Base-by-base conservation (phyloP, 192 early-diverging fungal species). In the Coemansia sp. region DNA sequence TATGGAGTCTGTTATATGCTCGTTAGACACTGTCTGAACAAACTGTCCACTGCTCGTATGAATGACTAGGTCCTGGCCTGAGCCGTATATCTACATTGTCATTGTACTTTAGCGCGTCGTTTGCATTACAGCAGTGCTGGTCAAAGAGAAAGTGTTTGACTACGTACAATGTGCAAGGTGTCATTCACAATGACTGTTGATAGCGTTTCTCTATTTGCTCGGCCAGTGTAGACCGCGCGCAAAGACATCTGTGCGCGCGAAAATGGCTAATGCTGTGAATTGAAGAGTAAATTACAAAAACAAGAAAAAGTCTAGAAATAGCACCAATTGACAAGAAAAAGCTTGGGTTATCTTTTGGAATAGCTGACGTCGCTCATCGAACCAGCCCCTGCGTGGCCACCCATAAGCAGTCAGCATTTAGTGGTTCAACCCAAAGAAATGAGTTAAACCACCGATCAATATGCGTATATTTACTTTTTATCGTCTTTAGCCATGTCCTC, bases 141-240 rank as follows among this genome's bases (percentile, higher is more conserved):
- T 49, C 48, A 17, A 49, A 15, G n/a, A 49, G 17, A n/a, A 4
- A n/a, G 8, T n/a, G 2, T n/a, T 8, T 38, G 37, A 19, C 12
- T 21, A 68, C 77, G 52, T 79, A 80, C 77, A 74, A 75, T 80
- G 59, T 75, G 71, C 2, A 67, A 57, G n/a, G 48, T 24, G 49
- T 47, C 65, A 6, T 49, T 25, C 2, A 24, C 52, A 6, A 27
- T 23, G 23, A 57, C 39, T 11, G 24, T 48, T 23, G 57, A 17
- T 25, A 81, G 62, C 3, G 78, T 81, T 43, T 60, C 57, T n/a
- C 59, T 54, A 52, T 81, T 81, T 63, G 78, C 72, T 43, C 78
- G 73, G 27, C 78, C 78, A 0, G 78, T 66, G 32, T 81, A 81
- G 19, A 75, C 66, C 49, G 60, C 65, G 21, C 69, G 69, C 25